Conservation (phyloP, 2,329 filamentous ascomycete species). For the Fusarium secorum region DNA sequence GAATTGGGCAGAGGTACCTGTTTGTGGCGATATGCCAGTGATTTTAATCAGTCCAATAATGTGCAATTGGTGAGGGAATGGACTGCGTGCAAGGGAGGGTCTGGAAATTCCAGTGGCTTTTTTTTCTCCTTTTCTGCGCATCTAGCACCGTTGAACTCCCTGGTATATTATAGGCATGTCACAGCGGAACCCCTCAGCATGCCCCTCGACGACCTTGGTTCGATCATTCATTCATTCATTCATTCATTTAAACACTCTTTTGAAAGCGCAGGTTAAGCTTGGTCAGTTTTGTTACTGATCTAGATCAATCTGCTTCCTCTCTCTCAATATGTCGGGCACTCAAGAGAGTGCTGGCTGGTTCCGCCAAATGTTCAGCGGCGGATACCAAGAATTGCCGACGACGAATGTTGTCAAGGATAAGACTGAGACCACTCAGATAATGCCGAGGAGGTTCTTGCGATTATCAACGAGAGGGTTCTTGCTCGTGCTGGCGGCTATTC, state of each 20-base stretch:
- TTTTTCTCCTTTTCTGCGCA: conserved; percentile 9
- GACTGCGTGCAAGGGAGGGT: conserved; percentile 4
- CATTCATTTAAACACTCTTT: conserved; percentile 4
- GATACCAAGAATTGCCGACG: conserved; percentile 18
- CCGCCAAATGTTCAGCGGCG: conserved; percentile 14
- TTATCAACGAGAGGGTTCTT: not conserved
- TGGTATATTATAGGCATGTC: conserved; percentile 13
- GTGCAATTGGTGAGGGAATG: not conserved
- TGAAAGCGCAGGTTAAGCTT: not conserved
- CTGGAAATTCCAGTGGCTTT: conserved; percentile 17
- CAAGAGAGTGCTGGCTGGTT: conserved; percentile 5
- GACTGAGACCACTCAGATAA: not conserved
- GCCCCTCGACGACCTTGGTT: not conserved
- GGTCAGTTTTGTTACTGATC: conserved; percentile 1
- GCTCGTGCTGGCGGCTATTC: not conserved
- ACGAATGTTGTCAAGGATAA: conserved; percentile 16
- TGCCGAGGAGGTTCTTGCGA: conserved; percentile 6
- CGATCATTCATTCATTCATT: conserved; percentile 2
- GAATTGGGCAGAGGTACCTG: not conserved
- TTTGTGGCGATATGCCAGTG: not conserved
- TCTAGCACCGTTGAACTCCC: not conserved
- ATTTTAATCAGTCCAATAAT: not conserved
- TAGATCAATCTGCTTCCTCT: conserved; percentile 2
- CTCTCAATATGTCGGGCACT: not conserved
- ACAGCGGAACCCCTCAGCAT: not conserved